phyloP scores from a whole-genome alignment of 1,139 yeast genomes.

The Taphrina confusa region DNA sequence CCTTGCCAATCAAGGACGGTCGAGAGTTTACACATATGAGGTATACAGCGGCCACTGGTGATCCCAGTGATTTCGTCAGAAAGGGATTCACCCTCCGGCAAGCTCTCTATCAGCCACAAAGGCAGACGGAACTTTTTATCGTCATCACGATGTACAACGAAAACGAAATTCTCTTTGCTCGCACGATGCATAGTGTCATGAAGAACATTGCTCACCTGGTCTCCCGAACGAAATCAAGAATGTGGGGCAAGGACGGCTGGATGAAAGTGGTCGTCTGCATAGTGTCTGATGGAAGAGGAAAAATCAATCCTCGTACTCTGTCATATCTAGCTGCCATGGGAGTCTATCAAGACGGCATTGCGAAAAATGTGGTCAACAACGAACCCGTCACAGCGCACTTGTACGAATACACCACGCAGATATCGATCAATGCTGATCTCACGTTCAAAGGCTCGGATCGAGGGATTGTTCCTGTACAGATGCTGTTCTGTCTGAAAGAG shows the following conservation, averaged over 20 bases:
- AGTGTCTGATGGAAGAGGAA: conserved; percentile 75
- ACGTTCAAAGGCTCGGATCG: conserved; percentile 58
- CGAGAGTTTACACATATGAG: conserved; percentile 77
- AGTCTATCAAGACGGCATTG: conserved; percentile 78
- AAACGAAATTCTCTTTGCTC: conserved; percentile 67
- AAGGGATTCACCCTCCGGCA: conserved; percentile 68
- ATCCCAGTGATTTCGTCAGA: conserved; percentile 63
- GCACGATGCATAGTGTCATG: conserved; percentile 75
- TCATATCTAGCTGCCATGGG: conserved; percentile 72
- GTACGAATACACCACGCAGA: conserved; percentile 77
- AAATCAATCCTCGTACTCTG: conserved; percentile 65
- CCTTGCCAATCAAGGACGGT: conserved; percentile 57
- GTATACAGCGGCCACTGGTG: conserved; percentile 79
- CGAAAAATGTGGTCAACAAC: conserved; percentile 73
- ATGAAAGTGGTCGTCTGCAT: conserved; percentile 72
- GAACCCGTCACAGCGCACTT: conserved; percentile 69
- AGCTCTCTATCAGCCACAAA: conserved; percentile 62
- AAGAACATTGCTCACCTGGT: conserved; percentile 67
- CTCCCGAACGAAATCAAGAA: conserved; percentile 55
- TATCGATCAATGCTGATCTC: conserved; percentile 67
- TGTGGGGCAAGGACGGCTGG: conserved; percentile 82
- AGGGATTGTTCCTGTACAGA: conserved; percentile 66
- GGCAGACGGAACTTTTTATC: conserved; percentile 71
- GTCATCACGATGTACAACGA: conserved; percentile 82
- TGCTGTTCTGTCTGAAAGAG: conserved; percentile 75